Evolutionary conservation across 805 yeast genomes (phyloP).

Genomic region (Hanseniaspora nectarophila): DNA sequence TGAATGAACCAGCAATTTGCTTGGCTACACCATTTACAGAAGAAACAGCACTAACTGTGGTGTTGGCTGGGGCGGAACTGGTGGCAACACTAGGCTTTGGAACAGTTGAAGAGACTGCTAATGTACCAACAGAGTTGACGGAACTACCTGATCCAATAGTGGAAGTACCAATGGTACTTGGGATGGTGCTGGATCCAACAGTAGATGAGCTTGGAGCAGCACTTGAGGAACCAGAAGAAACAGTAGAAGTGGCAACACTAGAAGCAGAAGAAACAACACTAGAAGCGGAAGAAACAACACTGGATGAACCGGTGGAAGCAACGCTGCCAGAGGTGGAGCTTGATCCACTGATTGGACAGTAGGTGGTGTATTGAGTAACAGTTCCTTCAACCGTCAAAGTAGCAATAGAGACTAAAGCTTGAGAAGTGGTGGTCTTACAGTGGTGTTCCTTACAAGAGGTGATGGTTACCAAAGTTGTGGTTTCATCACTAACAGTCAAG

Average conservation of each 20-base stretch:
- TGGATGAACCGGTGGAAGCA: background rate
- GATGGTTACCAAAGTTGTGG: constrained; percentile 29
- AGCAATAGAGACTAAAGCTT: constrained; percentile 29
- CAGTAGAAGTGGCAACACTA: too few relatives aligned
- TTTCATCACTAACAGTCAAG: constrained; percentile 18
- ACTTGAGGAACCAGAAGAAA: too few relatives aligned
- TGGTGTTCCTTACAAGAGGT: constrained; percentile 28
- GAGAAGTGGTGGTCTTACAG: constrained; percentile 27
- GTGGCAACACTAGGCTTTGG: background rate
- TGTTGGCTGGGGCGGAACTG: background rate
- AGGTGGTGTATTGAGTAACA: constrained; percentile 31
- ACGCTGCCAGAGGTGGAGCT: constrained; percentile 17
- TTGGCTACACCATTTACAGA: constrained; percentile 1
- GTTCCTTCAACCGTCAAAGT: constrained; percentile 28
- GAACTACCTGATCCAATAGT: too few relatives aligned
- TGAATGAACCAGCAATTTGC: constrained; percentile 3
- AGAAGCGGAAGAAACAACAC: background rate
- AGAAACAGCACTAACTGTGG: background rate
- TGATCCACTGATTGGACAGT: constrained; percentile 25
- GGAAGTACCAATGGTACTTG: too few relatives aligned
- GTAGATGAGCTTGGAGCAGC: too few relatives aligned
- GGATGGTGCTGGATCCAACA: too few relatives aligned
- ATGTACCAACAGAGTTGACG: too few relatives aligned
- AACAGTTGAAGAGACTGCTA: too few relatives aligned
- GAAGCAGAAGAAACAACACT: too few relatives aligned